Conservation (phyloP, 495 filamentous ascomycete species). For the Coniosporium apollinis region DNA sequence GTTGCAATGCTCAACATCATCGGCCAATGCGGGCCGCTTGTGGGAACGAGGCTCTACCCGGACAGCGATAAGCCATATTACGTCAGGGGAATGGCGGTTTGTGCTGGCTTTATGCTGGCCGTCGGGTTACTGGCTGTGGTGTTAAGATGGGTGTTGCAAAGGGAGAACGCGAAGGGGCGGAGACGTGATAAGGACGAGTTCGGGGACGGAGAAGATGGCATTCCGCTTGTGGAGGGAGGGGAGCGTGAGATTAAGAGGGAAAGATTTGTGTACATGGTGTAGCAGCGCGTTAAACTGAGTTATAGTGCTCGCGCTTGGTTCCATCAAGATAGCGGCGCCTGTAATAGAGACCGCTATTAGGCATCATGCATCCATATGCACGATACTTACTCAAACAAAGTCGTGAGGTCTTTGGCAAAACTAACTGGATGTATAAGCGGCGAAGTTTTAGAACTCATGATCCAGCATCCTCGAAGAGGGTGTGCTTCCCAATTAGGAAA, state of each 20-base stretch:
- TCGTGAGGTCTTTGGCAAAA: no score
- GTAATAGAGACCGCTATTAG: no score
- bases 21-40: conserved; percentile 44
- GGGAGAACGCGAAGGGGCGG: conserved; percentile 6
- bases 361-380: no score
- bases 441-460: no score
- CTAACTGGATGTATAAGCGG: no score
- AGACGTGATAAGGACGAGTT: conserved; percentile 2
- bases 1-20: conserved; percentile 41
- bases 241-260: not conserved
- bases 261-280: conserved; percentile 12
- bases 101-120: conserved; percentile 39
- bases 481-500: no score
- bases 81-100: conserved; percentile 39
- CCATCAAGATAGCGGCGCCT: not conserved
- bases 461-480: no score
- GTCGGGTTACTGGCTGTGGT: conserved; percentile 30
- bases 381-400: no score
- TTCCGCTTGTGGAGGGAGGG: conserved; percentile 7
- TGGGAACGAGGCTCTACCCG: conserved; percentile 46
- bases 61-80: conserved; percentile 39
- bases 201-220: conserved; percentile 3
- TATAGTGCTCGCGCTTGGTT: no score
- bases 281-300: no score
- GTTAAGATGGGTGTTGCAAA: conserved; percentile 30